Evolutionary conservation across 202 grass and related monocot genomes (phyloP).

Genomic region (Saccharum hybrid): DNA sequence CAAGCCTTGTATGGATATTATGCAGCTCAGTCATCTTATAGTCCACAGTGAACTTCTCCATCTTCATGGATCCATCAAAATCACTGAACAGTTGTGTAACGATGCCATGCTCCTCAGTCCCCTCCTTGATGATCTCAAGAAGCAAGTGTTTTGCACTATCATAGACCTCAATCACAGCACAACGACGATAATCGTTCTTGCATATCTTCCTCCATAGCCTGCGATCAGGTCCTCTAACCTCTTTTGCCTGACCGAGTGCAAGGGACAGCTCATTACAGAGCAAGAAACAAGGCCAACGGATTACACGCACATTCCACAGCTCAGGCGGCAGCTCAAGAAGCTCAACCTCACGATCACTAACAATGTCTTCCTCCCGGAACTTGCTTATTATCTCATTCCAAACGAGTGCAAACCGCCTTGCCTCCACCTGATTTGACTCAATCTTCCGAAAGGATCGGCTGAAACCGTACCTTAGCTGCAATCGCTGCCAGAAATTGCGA

Average conservation of each 20-base stretch:
- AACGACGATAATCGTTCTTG: conserved; percentile 95
- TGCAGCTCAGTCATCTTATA: conserved; percentile 76
- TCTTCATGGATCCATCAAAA: conserved; percentile 69
- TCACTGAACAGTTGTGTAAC: conserved; percentile 65
- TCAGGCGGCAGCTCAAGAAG: conserved; percentile 87
- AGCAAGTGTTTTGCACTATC: conserved; percentile 84
- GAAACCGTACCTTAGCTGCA: conserved; percentile 91
- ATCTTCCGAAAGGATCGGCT: conserved; percentile 89
- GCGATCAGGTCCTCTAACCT: conserved; percentile 59
- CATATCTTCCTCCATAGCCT: conserved; percentile 89
- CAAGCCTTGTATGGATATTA: conserved; percentile 69
- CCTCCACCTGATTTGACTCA: conserved; percentile 83
- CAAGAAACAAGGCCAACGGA: conserved; percentile 95
- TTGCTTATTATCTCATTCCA: conserved; percentile 97
- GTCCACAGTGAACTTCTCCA: conserved; percentile 74
- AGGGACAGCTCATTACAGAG: conserved; percentile 92
- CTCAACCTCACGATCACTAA: conserved; percentile 81
- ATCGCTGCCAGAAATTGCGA: conserved; percentile 73
- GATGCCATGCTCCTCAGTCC: conserved; percentile 70
- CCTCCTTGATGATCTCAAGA: conserved; percentile 65
- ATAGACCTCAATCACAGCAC: conserved; percentile 87
- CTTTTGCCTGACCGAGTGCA: conserved; percentile 88
- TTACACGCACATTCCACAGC: conserved; percentile 89
- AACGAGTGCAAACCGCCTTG: conserved; percentile 76
- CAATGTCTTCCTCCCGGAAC: conserved; percentile 96